A percentile compares a stretch with the other conserved stretches of the same genome.
These are phyloP conservation scores for Leishmania major DNA, from an alignment of 208 protist species.

Conservation along the genomic window DNA sequence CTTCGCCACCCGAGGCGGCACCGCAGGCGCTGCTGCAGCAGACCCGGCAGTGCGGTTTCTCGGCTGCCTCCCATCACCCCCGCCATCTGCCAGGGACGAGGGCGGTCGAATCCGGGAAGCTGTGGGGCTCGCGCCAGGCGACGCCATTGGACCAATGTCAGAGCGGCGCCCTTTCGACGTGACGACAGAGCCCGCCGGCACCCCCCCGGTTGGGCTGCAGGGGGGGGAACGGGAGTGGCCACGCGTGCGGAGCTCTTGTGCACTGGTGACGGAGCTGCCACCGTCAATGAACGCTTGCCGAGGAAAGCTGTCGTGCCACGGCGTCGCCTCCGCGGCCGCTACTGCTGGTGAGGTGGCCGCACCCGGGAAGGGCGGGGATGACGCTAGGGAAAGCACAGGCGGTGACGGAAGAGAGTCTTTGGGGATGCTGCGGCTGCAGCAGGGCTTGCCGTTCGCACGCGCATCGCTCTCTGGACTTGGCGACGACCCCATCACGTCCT, in stretches of 20 bases:
- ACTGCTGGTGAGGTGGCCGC: not conserved
- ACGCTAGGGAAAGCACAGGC: not conserved
- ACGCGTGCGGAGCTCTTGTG: conserved; percentile 8
- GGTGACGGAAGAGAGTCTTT: not conserved
- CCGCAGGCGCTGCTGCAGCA: not conserved
- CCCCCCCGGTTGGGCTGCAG: conserved; percentile 5
- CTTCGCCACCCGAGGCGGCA: not conserved
- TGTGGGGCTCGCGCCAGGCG: not conserved
- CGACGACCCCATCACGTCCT: not conserved
- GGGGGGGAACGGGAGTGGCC: conserved; percentile 10
- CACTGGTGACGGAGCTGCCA: conserved; percentile 8
- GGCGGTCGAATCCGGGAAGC: not conserved
- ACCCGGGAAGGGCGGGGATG: not conserved
- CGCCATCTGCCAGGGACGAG: not conserved
- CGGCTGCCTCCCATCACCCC: too few relatives aligned
- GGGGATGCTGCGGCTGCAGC: not conserved
- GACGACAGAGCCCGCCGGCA: too few relatives aligned
- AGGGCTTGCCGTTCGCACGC: not conserved
- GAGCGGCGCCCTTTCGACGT: not conserved
- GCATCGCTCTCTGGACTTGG: conserved; percentile 17
- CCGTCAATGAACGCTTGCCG: not conserved
- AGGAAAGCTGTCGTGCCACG: not conserved
- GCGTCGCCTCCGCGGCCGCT: not conserved
- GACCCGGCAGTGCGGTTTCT: not conserved
- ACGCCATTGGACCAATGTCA: not conserved